Evolutionary conservation across 116 monocot species (phyloP).

Genomic region (Cymodocea nodosa): DNA sequence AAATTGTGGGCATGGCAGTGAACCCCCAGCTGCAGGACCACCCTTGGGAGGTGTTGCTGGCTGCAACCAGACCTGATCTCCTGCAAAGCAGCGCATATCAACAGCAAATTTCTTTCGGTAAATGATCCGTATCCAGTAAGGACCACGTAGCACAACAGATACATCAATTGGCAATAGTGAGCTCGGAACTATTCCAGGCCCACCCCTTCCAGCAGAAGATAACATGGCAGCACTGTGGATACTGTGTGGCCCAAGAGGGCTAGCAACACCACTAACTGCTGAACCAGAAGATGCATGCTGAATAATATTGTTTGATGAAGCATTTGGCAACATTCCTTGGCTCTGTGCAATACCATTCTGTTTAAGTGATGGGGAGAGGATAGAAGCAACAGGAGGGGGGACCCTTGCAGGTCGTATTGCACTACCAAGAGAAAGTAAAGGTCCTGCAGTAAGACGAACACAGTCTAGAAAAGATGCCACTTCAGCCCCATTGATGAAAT

Average conservation of each 20-base stretch:
- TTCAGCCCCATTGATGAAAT: constrained; percentile 92
- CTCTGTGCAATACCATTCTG: constrained; percentile 29
- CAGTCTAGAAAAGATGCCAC: constrained; percentile 97
- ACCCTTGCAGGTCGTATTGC: constrained; percentile 95
- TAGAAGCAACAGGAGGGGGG: constrained; percentile 63
- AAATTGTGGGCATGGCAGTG: constrained; percentile 95
- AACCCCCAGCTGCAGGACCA: constrained; percentile 77
- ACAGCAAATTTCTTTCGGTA: constrained; percentile 96
- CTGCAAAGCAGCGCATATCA: constrained; percentile 99
- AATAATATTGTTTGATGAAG: constrained; percentile 32
- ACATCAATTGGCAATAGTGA: constrained; percentile 95
- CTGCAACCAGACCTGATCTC: constrained; percentile 99
- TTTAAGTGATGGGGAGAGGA: constrained; percentile 40
- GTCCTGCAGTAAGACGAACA: constrained; percentile 92
- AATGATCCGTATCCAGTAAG: constrained; percentile 97
- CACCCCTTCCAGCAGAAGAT: constrained; percentile 76
- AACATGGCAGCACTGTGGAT: constrained; percentile 57
- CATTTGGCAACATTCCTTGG: constrained; percentile 38
- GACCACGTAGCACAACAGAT: constrained; percentile 84
- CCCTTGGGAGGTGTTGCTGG: constrained; percentile 97
- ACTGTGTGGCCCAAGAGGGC: constrained; percentile 38
- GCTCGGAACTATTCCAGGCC: constrained; percentile 93
- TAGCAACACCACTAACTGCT: constrained; percentile 12
- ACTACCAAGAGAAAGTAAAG: constrained; percentile 80
- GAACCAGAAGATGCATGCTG: constrained; percentile 34